Evolutionary conservation across 164 flowering plant genomes (phyloP), one percentile per base, ranked within the genome.

Genomic region (Amborella trichopoda): DNA sequence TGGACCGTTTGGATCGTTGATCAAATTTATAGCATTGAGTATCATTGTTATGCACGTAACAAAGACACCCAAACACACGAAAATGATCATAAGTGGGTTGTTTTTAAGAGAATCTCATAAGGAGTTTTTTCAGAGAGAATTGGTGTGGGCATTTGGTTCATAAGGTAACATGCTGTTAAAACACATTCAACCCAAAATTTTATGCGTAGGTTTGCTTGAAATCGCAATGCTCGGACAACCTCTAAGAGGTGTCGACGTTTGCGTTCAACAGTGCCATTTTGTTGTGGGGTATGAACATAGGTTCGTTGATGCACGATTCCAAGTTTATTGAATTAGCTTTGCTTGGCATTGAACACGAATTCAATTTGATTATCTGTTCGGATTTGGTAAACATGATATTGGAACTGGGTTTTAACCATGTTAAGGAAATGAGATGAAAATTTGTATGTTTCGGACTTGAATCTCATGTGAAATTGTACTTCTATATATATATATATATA

Each of bases 281-380:
- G 54, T 32, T 41, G 54, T 18, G 50, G 55, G 18, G 55, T 26
- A 19, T 38, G 16, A 22, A 49, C n/a, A 38, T n/a, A 49, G 54
- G 11, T 43, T 48, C 2, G 42, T 61, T 61, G 50, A 49, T 54
- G 55, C 48, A 23, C 17, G 18, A 54, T 60, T 2, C 60, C 60
- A 40, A 42, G 48, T 14, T 6, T 1, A 9, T 56, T 6, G 5
- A 56, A 21, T 23, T 30, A 56, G 4, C 33, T 6, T 21, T 49
- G 16, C 1, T 37, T 21, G 2, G 20, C 23, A 0, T 20, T 12
- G 30, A 24, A 38, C 2, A 16, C 0, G 49, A 2, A 49, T 18
- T 56, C 54, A 2, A 40, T 28, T 12, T 52, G 48, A 52, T 59
- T 59, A 26, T 59, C 43, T 27, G 13, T 46, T 1, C 38, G 26